Evolutionary conservation across 768 basidiomycete species (phyloP).

Genomic region (Hortiboletus flavorubellus): DNA sequence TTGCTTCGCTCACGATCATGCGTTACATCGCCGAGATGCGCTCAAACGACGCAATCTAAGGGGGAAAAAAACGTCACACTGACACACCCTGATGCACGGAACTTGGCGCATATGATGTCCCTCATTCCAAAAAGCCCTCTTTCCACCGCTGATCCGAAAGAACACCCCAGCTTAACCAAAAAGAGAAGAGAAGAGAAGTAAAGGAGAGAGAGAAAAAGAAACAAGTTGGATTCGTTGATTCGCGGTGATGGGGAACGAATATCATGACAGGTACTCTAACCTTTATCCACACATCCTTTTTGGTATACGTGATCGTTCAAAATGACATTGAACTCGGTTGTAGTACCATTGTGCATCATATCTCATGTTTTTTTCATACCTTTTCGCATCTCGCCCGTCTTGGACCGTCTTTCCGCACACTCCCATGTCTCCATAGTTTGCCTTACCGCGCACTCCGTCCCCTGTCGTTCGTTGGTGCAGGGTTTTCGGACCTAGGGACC

Average conservation of each 20-base stretch:
- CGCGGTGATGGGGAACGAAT: constrained; percentile 3
- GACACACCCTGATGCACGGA: background rate
- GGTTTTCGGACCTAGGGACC: no score
- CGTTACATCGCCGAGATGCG: constrained; percentile 54
- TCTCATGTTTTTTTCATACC: no score
- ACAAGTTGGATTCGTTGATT: background rate
- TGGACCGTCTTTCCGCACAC: no score
- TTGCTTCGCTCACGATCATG: constrained; percentile 61
- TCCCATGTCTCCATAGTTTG: no score
- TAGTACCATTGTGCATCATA: background rate
- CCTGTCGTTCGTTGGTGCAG: no score
- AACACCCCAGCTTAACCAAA: background rate
- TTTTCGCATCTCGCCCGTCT: no score
- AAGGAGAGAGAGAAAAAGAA: background rate
- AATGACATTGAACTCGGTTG: background rate
- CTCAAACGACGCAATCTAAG: constrained; percentile 25
- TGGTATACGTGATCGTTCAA: background rate
- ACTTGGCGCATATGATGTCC: no score
- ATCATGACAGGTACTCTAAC: constrained; percentile 2
- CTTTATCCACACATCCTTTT: background rate
- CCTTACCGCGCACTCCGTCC: no score
- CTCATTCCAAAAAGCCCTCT: constrained; percentile 8
- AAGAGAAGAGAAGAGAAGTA: background rate
- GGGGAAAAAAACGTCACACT: background rate
- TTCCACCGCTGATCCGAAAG: background rate